These are phyloP conservation scores for Hygrocybe punicea DNA, from an alignment of 768 basidiomycete genomes.

Conservation along the genomic window DNA sequence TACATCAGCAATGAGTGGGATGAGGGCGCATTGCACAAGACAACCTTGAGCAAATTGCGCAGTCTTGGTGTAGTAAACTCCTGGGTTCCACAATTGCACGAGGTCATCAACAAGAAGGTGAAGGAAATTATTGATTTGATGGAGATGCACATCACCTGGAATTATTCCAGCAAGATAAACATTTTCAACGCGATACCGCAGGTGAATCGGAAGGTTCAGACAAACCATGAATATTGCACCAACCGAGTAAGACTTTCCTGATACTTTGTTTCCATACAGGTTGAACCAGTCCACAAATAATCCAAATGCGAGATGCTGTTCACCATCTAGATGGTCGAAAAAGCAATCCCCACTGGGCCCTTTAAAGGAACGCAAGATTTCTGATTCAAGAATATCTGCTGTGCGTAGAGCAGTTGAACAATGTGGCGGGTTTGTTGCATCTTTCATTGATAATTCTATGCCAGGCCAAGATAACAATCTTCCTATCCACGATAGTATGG, in stretches of 20 bases:
- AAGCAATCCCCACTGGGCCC: background rate
- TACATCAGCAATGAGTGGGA: slow-evolving; percentile 35
- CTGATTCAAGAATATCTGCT: background rate
- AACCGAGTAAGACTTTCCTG: slow-evolving; percentile 26
- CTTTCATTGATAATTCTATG: background rate
- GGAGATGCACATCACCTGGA: slow-evolving; percentile 34
- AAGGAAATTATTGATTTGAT: slow-evolving; percentile 25
- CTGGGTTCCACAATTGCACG: slow-evolving; percentile 28
- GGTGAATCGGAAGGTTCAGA: slow-evolving; percentile 33
- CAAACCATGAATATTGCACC: slow-evolving; percentile 31
- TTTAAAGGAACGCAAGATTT: slow-evolving; percentile 1
- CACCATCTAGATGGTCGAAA: background rate
- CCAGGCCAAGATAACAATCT: slow-evolving; percentile 1
- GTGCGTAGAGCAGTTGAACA: background rate
- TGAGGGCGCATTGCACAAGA: slow-evolving; percentile 21
- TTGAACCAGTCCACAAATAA: slow-evolving; percentile 38
- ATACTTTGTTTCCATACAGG: slow-evolving; percentile 23
- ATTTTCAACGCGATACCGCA: slow-evolving; percentile 21
- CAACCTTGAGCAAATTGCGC: slow-evolving; percentile 15
- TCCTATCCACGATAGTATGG: background rate
- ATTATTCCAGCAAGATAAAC: background rate
- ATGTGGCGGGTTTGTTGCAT: background rate
- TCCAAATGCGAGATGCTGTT: slow-evolving; percentile 29
- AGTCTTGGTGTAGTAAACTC: slow-evolving; percentile 23
- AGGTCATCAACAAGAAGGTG: slow-evolving; percentile 27